Base-by-base conservation (phyloP, 106 monocot genomes). In the Dendrobium officinale region DNA sequence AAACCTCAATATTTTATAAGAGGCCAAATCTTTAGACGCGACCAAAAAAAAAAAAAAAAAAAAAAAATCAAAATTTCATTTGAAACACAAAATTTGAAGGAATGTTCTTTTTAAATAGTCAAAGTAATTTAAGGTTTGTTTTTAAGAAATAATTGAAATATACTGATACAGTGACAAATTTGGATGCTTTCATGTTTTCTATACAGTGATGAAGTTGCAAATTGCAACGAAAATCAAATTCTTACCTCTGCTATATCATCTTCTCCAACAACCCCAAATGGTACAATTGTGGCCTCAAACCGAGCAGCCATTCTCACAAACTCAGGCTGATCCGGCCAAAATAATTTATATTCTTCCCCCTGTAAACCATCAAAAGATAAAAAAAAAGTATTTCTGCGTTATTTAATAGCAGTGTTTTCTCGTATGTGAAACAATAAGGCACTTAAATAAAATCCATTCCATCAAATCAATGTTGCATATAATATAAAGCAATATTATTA, bases 261-360 rank as follows among this genome's bases (percentile, higher is more conserved):
- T 84, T 93, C 98, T 81, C 98, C 98, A 73, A 99, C 92, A 84
- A 82, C 91, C 33, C 98, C 98, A 88, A 95, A 99, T 67, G 98
- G 98, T 33, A 99, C 86, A 51, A 99, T 93, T 82, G 87, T 99
- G 77, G 78, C 92, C 64, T 83, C 92, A 87, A 99, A 95, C 1
- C 89, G 80, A 72, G 98, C 89, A 81, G 98, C 98, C 95, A 99
- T 99, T 83, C 98, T 89, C 27, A 99, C 92, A 88, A 99, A 95
- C 74, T 95, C 98, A 72, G 98, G 92, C 55, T 88, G 89, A 44
- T 95, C 83, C 55, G 98, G 98, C 98, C 98, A 99, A 86, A 95
- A 99, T 75, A 99, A 79, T 59, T 84, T 89, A 77, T 99, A 95
- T 80, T 93, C 92, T 87, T 99, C 98, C 80, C 98, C 98, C 98